These are phyloP conservation scores for Wallacemonas sp. DNA, from an alignment of 208 protist genomes.

Conservation along the genomic window DNA sequence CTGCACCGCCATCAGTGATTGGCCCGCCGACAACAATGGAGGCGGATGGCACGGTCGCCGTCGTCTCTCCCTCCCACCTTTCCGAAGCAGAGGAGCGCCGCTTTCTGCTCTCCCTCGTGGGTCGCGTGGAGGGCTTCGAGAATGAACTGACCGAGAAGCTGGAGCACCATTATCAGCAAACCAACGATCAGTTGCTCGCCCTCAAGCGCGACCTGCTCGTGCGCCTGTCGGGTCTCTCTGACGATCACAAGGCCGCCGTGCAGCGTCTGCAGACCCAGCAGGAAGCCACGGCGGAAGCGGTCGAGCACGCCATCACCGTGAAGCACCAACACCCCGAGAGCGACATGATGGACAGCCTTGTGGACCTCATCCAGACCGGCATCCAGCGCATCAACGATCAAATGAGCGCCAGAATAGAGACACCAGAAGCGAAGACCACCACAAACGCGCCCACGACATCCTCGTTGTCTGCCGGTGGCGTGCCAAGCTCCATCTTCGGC, in stretches of 20 bases:
- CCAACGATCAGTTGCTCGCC: constrained; percentile 35
- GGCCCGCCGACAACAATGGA: too few species aligned
- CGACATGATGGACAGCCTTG: constrained; percentile 43
- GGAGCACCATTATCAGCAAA: constrained; percentile 58
- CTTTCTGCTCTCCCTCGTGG: constrained; percentile 45
- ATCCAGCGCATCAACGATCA: constrained; percentile 48
- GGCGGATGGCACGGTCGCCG: not conserved
- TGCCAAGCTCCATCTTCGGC: constrained; percentile 1
- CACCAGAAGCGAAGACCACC: too few species aligned
- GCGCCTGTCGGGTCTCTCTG: constrained; percentile 21
- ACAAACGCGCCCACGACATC: too few species aligned
- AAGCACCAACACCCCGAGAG: constrained; percentile 23
- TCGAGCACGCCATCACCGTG: constrained; percentile 18
- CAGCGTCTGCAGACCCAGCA: constrained; percentile 29
- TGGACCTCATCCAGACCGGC: constrained; percentile 60
- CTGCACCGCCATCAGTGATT: too few species aligned
- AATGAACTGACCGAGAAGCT: constrained; percentile 45
- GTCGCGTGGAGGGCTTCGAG: constrained; percentile 54
- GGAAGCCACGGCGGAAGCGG: constrained; percentile 29
- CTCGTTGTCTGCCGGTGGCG: not conserved
- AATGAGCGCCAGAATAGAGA: constrained; percentile 16
- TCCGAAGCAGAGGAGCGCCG: constrained; percentile 32
- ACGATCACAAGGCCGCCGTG: constrained; percentile 12
- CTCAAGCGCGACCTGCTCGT: constrained; percentile 50
- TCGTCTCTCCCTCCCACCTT: constrained; percentile 1